Evolutionary conservation across 768 basidiomycete genomes (phyloP), one percentile per base, ranked within the genome.

Genomic region (Solioccasus polychromus): DNA sequence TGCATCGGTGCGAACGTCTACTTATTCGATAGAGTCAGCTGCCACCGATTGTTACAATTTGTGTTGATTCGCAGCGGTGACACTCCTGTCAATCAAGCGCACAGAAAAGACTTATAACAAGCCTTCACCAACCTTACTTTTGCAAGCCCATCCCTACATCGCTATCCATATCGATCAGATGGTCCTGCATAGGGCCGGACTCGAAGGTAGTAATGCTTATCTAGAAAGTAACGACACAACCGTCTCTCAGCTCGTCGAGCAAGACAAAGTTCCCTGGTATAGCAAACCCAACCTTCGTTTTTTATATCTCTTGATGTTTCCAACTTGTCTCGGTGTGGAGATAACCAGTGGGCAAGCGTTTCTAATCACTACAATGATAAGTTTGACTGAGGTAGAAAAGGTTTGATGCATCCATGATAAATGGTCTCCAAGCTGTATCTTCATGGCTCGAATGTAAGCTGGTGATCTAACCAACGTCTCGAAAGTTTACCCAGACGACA

Each of bases 221-320:
- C 29, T 28, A 20, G 44, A 47, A 17, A 46, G n/a, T 11, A 32
- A 42, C 15, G 42, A 57, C 14, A 14, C 37, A 7, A 28, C 43
- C 30, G 57, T 62, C 35, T 60, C 58, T 26, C 47, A 20, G 20
- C 57, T 60, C 17, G 54, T 41, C 12, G n/a, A 53, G 14, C 67
- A 73, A 42, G 82, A 85, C 59, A 67, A 66, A 30, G 71, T 68
- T 6, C 77, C 80, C 31, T 85, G 83, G 82, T 83, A 82, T 59
- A 60, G 55, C 50, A 85, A 83, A 52, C 79, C 70, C 2, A 83
- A 83, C 51, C 63, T 85, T 47, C 66, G 80, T 18, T 26, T 69
- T 18, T 51, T 83, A 35, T 83, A 83, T 60, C 46, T 83, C 22
- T 38, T 82, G 39, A 69, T 83, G 60, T 65, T 82, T 50, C 82